Percentiles rank a stretch among this genome's conserved stretches.
Evolutionary conservation across 78 protist species (phyloP).

Genomic region (Dictyostelium discoideum): dicty_2.7 NC_007088.5:3967001-3967500

Average conservation of each 20-base stretch:
- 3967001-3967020: too few relatives aligned
- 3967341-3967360: background rate
- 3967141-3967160: background rate
- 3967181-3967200: too few relatives aligned
- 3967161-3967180: too few relatives aligned
- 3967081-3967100: background rate
- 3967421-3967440: background rate
- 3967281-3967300: background rate
- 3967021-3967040: background rate
- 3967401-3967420: background rate
- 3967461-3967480: background rate
- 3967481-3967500: background rate
- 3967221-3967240: too few relatives aligned
- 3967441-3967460: background rate
- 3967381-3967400: background rate
- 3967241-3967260: background rate
- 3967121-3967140: background rate
- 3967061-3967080: background rate
- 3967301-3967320: background rate
- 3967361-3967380: background rate
- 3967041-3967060: too few relatives aligned
- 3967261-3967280: background rate
- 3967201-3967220: too few relatives aligned
- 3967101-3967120: too few relatives aligned
- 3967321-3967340: background rate